Evolutionary conservation across 139 green algal species (phyloP).

Genomic region (Coelastrella sp.): DNA sequence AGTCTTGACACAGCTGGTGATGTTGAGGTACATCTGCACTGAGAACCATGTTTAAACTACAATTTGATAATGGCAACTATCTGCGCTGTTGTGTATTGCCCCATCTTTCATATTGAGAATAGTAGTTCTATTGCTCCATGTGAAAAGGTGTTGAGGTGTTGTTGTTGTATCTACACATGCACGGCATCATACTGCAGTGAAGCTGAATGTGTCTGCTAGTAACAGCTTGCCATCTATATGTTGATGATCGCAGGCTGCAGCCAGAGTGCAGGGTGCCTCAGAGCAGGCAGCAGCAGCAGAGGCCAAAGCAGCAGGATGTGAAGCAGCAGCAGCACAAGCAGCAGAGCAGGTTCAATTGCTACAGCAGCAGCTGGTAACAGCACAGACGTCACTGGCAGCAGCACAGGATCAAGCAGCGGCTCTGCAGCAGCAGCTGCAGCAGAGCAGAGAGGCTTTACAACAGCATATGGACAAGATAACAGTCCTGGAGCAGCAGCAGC

Average conservation of each 20-base stretch:
- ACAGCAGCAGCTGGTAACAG: conserved; percentile 23
- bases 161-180: too few species aligned
- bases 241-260: neutral
- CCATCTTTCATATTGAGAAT: too few species aligned
- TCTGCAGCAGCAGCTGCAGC: conserved; percentile 12
- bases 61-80: too few species aligned
- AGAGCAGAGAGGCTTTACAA: neutral
- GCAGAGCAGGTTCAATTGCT: neutral
- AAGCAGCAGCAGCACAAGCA: neutral
- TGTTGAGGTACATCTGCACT: too few species aligned
- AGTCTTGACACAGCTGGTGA: neutral
- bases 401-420: neutral
- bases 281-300: conserved; percentile 9
- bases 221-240: too few species aligned
- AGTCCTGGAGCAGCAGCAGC: conserved; percentile 7
- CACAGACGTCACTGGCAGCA: neutral
- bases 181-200: too few species aligned
- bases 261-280: neutral
- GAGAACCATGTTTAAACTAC: too few species aligned
- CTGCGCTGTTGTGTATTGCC: too few species aligned
- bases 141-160: too few species aligned
- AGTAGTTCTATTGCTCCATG: too few species aligned
- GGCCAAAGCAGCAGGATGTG: neutral
- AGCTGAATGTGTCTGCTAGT: too few species aligned
- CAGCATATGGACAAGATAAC: neutral